Evolutionary conservation across 108 stramenopile species (phyloP).

Genomic region (Stephanodiscus triporus): DNA sequence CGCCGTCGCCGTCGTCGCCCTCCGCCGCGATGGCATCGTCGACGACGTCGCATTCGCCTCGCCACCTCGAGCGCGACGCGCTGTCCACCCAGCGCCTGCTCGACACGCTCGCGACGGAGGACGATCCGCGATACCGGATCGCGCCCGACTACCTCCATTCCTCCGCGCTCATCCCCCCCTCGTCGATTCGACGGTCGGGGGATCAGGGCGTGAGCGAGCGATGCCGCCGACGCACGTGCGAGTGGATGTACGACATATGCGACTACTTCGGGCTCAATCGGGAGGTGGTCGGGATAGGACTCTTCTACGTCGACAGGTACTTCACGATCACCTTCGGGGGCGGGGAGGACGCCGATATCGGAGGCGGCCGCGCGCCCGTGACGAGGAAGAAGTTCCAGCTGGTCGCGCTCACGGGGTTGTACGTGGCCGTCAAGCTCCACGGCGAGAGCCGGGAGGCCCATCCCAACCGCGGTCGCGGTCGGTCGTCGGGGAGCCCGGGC

Average conservation of each 20-base stretch:
- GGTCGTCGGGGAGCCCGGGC: no score
- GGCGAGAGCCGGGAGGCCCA: constrained; percentile 25
- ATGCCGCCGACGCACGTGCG: constrained; percentile 78
- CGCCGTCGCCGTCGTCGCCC: no score
- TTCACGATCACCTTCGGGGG: constrained; percentile 32
- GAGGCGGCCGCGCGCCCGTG: no score
- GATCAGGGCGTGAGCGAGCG: constrained; percentile 48
- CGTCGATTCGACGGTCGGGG: constrained; percentile 6
- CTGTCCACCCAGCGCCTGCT: constrained; percentile 12
- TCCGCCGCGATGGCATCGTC: neutral
- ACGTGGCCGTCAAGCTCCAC: constrained; percentile 76
- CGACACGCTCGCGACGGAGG: constrained; percentile 18
- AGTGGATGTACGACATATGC: constrained; percentile 85
- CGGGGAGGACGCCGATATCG: neutral
- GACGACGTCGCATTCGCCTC: neutral
- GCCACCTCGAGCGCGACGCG: neutral
- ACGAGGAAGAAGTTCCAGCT: constrained; percentile 59
- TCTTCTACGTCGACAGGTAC: constrained; percentile 79
- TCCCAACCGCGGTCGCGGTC: neutral
- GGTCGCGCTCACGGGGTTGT: constrained; percentile 77
- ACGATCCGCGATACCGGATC: constrained; percentile 16
- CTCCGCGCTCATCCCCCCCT: constrained; percentile 15
- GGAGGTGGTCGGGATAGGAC: constrained; percentile 70
- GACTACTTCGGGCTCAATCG: constrained; percentile 82
- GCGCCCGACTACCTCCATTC: constrained; percentile 45